phyloP scores from a whole-genome alignment of 2,329 filamentous ascomycete genomes.

The Cladosporium colombiae region DNA sequence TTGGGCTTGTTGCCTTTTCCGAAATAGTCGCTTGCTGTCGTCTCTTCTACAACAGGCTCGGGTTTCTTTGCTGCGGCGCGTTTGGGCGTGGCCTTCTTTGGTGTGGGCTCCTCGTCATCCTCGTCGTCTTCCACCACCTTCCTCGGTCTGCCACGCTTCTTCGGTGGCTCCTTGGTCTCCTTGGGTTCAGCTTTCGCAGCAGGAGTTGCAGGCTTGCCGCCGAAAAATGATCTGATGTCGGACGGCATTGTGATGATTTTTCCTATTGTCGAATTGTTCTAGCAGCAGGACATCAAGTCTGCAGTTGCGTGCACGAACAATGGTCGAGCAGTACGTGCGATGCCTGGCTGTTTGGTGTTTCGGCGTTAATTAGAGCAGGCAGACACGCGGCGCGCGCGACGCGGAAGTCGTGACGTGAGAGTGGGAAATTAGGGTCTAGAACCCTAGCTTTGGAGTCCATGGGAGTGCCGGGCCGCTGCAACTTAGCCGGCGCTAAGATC shows the following conservation, averaged over 20 bases:
- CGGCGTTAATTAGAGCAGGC: slow-evolving; percentile 13
- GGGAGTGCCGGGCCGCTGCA: not conserved
- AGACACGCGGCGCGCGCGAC: slow-evolving; percentile 13
- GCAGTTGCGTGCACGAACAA: not conserved
- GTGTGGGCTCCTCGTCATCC: slow-evolving; percentile 57
- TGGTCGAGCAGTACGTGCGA: not conserved
- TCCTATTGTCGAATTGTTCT: not conserved
- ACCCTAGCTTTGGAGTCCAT: not conserved
- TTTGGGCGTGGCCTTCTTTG: slow-evolving; percentile 48
- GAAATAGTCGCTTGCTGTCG: slow-evolving; percentile 65
- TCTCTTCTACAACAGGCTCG: slow-evolving; percentile 48
- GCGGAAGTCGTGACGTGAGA: slow-evolving; percentile 14
- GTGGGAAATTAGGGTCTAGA: not conserved
- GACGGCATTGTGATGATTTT: slow-evolving; percentile 61
- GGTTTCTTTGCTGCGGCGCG: slow-evolving; percentile 52
- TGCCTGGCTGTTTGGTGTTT: slow-evolving; percentile 2
- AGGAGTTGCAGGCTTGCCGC: slow-evolving; percentile 65
- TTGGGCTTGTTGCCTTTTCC: slow-evolving; percentile 56
- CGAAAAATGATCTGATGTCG: slow-evolving; percentile 91
- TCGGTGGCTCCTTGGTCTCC: slow-evolving; percentile 33
- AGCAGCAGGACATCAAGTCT: not conserved
- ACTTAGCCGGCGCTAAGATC: not conserved
- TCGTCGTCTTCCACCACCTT: slow-evolving; percentile 82
- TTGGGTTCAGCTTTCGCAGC: slow-evolving; percentile 41
- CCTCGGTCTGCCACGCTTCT: slow-evolving; percentile 52